Percentiles rank a stretch among this genome's conserved stretches.
Conservation (phyloP, 495 filamentous ascomycete genomes). For the Paragyromitra xinjiangensis region DNA sequence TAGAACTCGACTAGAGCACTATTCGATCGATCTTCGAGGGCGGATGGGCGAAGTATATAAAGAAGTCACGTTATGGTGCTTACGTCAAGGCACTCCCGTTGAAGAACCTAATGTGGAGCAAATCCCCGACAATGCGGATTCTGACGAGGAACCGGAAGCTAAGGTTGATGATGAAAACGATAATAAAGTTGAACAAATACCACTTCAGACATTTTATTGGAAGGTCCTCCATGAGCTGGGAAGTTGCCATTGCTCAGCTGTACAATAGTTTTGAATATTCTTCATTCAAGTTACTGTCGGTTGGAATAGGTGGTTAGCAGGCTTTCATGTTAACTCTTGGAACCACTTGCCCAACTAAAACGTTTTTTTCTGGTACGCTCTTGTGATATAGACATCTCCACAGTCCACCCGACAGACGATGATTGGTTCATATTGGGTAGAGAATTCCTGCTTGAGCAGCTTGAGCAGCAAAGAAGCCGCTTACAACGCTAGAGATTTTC, state of each 20-base stretch:
- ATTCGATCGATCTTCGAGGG: background rate
- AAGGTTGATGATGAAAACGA: background rate
- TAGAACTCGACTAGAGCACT: background rate
- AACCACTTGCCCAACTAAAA: background rate
- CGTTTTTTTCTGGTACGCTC: too few species aligned
- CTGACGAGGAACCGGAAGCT: background rate
- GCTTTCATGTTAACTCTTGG: background rate
- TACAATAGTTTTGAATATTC: background rate
- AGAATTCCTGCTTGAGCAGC: too few species aligned
- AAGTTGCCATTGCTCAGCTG: background rate
- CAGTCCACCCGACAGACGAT: too few species aligned
- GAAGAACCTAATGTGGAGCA: background rate
- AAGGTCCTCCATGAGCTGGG: background rate
- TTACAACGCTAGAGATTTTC: too few species aligned
- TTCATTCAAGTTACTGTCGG: background rate
- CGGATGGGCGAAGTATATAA: slow-evolving; percentile 1
- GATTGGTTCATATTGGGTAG: too few species aligned
- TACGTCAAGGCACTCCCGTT: background rate
- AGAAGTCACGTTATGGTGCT: background rate
- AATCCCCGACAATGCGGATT: background rate
- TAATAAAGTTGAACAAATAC: background rate
- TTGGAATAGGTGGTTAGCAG: background rate
- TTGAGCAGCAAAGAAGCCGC: too few species aligned
- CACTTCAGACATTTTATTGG: background rate
- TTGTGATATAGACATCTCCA: too few species aligned